These are phyloP conservation scores for Trypanosomatidae sp. DNA, from an alignment of 208 protist species.

Conservation along the genomic window DNA sequence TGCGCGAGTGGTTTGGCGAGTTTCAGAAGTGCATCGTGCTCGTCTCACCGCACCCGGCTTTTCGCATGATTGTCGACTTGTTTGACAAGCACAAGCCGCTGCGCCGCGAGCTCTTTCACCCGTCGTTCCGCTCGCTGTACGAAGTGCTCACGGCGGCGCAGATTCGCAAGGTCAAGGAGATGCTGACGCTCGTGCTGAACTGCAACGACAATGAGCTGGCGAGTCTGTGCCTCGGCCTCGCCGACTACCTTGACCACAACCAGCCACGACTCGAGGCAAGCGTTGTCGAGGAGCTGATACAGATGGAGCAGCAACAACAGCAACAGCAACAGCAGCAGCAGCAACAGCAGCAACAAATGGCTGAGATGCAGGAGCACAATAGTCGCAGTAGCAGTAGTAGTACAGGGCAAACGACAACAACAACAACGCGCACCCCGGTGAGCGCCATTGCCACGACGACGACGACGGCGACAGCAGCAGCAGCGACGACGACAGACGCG, in stretches of 20 bases:
- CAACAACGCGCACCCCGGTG: too few species aligned
- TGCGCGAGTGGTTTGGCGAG: slow-evolving; percentile 83
- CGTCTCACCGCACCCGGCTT: slow-evolving; percentile 73
- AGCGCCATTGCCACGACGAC: too few species aligned
- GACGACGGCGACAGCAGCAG: too few species aligned
- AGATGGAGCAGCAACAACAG: too few species aligned
- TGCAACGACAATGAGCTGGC: slow-evolving; percentile 71
- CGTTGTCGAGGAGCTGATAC: background rate
- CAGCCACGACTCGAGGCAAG: slow-evolving; percentile 28
- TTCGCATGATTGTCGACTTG: slow-evolving; percentile 84
- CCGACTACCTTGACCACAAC: slow-evolving; percentile 87
- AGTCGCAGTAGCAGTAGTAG: too few species aligned
- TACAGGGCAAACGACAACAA: too few species aligned
- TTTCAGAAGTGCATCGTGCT: slow-evolving; percentile 84
- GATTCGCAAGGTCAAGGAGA: slow-evolving; percentile 76
- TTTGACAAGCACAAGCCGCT: slow-evolving; percentile 87
- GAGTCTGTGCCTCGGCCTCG: slow-evolving; percentile 68
- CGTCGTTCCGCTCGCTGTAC: slow-evolving; percentile 85
- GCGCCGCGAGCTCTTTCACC: slow-evolving; percentile 77
- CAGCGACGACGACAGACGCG: too few species aligned
- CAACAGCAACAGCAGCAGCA: too few species aligned
- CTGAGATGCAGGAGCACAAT: too few species aligned
- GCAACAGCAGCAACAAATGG: too few species aligned
- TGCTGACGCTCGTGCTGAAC: slow-evolving; percentile 69
- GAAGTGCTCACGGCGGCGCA: slow-evolving; percentile 74